Base-by-base conservation (phyloP, 2,329 filamentous ascomycete species). In the Curvularia lunata region DNA sequence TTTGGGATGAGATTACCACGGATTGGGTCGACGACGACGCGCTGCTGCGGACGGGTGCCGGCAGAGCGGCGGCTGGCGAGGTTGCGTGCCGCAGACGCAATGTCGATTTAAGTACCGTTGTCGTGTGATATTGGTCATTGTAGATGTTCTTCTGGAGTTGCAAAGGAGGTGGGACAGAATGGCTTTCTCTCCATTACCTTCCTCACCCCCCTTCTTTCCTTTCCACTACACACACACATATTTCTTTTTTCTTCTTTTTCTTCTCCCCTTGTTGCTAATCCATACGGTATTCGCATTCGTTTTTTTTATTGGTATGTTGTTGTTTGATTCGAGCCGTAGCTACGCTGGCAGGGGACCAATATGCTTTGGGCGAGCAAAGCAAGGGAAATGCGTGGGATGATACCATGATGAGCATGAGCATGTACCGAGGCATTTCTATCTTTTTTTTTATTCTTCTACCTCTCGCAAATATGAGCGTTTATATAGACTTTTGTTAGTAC, bases 11-110 rank as follows among this genome's bases (percentile, higher is more conserved):
- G 7, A 25, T 58, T 21, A 46, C 59, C 18, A 61, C 56, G 5
- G 71, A 75, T 38, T 76, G 72, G 72, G 52, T 28, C 2, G 41
- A 49, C 37, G 72, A 74, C n/a, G 53, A 61, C 21, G 56, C 51
- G 9, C 13, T 34, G 4, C 52, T 75, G 30, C 43, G 64, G 23
- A 12, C 4, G 10, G 47, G 43, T 16, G 54, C 70, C 23, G 40
- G 45, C 1, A 52, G 57, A 5, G 64, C 62, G 2, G 4, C 56
- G 4, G 53, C 58, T n/a, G 60, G 64, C 7, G 48, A 48, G 21
- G 42, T 62, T 2, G 67, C 68, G 52, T 59, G 72, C 9, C 51
- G 58, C 18, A 46, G 72, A 25, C 59, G 74, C 34, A 63, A 66
- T 6, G 52, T 75, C 30, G 69, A 69, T 47, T 59, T 75, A 12